phyloP scores from a whole-genome alignment of 139 green algal species.

The Chlorella sp. region DNA sequence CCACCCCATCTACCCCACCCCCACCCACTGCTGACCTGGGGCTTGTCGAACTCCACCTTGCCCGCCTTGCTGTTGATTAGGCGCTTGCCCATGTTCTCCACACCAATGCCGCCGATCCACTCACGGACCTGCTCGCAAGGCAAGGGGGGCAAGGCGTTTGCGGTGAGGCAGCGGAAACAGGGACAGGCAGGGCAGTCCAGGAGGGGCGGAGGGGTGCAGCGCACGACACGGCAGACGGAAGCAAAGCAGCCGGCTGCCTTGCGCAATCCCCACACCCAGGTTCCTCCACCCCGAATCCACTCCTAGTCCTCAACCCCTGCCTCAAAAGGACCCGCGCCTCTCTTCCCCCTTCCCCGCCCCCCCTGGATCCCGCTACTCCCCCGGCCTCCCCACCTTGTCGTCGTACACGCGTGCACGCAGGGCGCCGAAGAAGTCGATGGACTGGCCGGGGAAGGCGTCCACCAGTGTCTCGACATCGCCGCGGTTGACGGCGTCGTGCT shows the following conservation, averaged over 20 bases:
- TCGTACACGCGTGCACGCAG: slow-evolving; percentile 96
- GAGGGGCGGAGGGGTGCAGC: too few species aligned
- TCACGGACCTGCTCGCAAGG: slow-evolving; percentile 66
- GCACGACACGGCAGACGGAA: too few species aligned
- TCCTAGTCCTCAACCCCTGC: neutral
- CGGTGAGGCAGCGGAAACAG: too few species aligned
- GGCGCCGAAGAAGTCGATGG: slow-evolving; percentile 99
- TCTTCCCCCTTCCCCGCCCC: neutral
- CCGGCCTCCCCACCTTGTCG: slow-evolving; percentile 72
- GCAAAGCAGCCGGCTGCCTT: neutral
- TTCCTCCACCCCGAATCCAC: neutral
- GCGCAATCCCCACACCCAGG: neutral
- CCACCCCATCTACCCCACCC: too few species aligned
- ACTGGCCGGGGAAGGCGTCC: slow-evolving; percentile 98
- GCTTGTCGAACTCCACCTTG: slow-evolving; percentile 87
- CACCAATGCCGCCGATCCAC: slow-evolving; percentile 82
- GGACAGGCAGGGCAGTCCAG: too few species aligned
- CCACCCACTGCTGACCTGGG: slow-evolving; percentile 21
- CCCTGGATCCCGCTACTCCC: neutral
- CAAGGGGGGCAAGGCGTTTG: neutral
- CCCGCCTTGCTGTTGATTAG: slow-evolving; percentile 93
- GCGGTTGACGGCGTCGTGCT: slow-evolving; percentile 63
- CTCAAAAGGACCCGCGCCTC: too few species aligned
- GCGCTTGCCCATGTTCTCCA: slow-evolving; percentile 89
- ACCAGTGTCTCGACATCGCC: slow-evolving; percentile 87